These are phyloP conservation scores for Melanomma pulvis-pyrius DNA, from an alignment of 495 filamentous ascomycete species.

Conservation along the genomic window DNA sequence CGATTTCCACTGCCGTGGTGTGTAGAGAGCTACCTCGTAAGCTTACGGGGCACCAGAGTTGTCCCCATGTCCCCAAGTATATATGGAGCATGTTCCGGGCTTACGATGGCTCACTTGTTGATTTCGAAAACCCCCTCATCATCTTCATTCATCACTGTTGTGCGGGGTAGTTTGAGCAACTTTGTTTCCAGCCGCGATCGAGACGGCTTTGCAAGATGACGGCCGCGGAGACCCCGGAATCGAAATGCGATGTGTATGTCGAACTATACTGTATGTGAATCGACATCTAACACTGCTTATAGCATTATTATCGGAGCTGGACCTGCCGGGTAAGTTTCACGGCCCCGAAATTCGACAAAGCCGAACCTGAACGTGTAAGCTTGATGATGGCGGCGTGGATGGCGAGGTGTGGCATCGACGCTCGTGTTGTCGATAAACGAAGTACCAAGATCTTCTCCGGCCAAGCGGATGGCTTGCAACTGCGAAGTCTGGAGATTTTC, in stretches of 20 bases:
- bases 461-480: constrained; percentile 64
- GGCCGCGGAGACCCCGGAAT: constrained; percentile 18
- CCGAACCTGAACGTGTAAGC: constrained; percentile 27
- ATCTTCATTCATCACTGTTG: not conserved
- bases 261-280: not conserved
- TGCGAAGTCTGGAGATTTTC: constrained; percentile 65
- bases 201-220: not conserved
- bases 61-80: too few relatives aligned
- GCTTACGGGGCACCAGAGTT: not conserved
- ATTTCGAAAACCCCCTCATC: too few relatives aligned
- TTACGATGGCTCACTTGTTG: not conserved
- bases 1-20: not conserved
- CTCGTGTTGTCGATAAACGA: constrained; percentile 65
- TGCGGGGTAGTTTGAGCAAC: not conserved
- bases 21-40: not conserved
- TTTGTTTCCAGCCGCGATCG: not conserved
- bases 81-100: not conserved
- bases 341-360: not conserved
- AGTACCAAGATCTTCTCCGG: constrained; percentile 57
- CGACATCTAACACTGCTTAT: not conserved
- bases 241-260: constrained; percentile 38
- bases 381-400: constrained; percentile 68
- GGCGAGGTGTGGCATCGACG: constrained; percentile 60
- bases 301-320: constrained; percentile 66
- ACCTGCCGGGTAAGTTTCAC: constrained; percentile 54